These are phyloP conservation scores for Candida smagusa DNA, from an alignment of 1,139 yeast species.

Conservation along the genomic window DNA sequence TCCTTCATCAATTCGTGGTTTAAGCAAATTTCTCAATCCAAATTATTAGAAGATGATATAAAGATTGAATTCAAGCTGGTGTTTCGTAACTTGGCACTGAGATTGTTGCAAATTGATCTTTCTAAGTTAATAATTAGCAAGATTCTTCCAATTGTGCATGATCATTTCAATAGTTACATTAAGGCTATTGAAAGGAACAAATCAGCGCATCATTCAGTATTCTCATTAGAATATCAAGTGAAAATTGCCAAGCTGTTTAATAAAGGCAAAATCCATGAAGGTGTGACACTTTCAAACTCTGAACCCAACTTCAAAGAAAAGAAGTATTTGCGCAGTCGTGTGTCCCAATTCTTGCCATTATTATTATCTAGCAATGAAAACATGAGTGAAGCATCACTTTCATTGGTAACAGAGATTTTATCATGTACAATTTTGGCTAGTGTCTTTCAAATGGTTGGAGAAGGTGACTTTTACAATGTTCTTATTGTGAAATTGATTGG, in stretches of 20 bases:
- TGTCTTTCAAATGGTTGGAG: conserved; percentile 54
- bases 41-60: conserved; percentile 54
- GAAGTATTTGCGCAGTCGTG: conserved; percentile 44
- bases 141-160: conserved; percentile 62
- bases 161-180: conserved; percentile 56
- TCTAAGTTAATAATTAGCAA: conserved; percentile 56
- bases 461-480: conserved; percentile 77
- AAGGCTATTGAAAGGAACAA: conserved; percentile 45
- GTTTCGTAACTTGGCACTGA: conserved; percentile 25
- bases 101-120: conserved; percentile 48
- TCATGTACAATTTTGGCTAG: conserved; percentile 48
- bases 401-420: conserved; percentile 62
- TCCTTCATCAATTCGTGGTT: conserved; percentile 73
- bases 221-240: conserved; percentile 21
- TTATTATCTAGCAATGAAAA: conserved; percentile 51
- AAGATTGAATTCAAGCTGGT: conserved; percentile 46
- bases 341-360: conserved; percentile 46
- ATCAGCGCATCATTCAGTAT: conserved; percentile 19
- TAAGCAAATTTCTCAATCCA: conserved; percentile 41
- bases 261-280: conserved; percentile 59
- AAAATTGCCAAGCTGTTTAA: conserved; percentile 56
- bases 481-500: conserved; percentile 60
- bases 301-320: conserved; percentile 48
- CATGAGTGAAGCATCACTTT: conserved; percentile 44
- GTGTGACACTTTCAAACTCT: conserved; percentile 45